Conservation (phyloP, 768 basidiomycete genomes). For the Leccinum subtestaceum region DNA sequence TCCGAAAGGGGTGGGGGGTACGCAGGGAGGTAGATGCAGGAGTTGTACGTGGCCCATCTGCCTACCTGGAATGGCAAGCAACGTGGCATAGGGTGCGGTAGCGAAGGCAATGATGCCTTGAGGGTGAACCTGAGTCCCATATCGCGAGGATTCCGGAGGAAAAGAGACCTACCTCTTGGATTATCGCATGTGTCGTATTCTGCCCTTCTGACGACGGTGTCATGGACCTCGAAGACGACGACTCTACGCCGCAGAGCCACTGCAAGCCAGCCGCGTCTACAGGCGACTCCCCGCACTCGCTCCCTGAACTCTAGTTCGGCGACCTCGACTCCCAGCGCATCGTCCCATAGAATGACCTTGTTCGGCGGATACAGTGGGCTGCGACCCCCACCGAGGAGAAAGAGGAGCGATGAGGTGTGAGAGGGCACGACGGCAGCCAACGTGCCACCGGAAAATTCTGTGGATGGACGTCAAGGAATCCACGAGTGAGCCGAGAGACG, state of each 20-base stretch:
- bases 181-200: conserved; percentile 92
- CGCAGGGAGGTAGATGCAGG: conserved; percentile 79
- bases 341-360: conserved; percentile 91
- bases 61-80: conserved; percentile 82
- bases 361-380: conserved; percentile 90
- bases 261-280: conserved; percentile 80
- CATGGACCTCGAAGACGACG: conserved; percentile 70
- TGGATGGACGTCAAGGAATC: conserved; percentile 15
- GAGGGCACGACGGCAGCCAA: conserved; percentile 73
- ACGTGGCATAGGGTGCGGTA: conserved; percentile 69
- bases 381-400: conserved; percentile 83
- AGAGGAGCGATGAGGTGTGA: conserved; percentile 78
- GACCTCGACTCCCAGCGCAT: conserved; percentile 68
- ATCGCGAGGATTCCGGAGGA: conserved; percentile 3
- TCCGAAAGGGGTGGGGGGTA: conserved; percentile 51
- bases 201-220: conserved; percentile 57
- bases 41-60: conserved; percentile 89
- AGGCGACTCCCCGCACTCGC: conserved; percentile 73
- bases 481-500: background rate
- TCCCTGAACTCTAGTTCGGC: conserved; percentile 90
- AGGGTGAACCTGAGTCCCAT: background rate
- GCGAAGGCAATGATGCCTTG: conserved; percentile 80
- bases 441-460: conserved; percentile 79
- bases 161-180: conserved; percentile 56
- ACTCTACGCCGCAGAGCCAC: conserved; percentile 79